Evolutionary conservation across 2,329 filamentous ascomycete species (phyloP).

Genomic region (Epichloe hybrida): DNA sequence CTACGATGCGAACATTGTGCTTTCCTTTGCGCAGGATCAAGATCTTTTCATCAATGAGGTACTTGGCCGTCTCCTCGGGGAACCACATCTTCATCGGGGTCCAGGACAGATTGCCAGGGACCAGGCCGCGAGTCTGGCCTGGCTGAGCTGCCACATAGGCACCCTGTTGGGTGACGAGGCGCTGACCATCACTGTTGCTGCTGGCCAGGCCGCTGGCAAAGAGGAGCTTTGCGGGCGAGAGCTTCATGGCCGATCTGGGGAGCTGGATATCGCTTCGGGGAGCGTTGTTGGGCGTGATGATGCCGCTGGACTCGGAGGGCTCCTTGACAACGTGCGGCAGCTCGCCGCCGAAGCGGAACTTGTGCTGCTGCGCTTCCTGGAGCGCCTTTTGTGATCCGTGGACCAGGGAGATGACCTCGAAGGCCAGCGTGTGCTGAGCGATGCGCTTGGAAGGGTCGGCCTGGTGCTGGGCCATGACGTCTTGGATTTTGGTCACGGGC

Average conservation of each 20-base stretch:
- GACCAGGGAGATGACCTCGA: slow-evolving; percentile 66
- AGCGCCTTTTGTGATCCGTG: slow-evolving; percentile 57
- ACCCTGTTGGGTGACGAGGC: slow-evolving; percentile 39
- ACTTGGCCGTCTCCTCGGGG: slow-evolving; percentile 42
- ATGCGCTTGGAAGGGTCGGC: slow-evolving; percentile 55
- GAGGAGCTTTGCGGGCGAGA: slow-evolving; percentile 45
- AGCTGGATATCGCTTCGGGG: slow-evolving; percentile 43
- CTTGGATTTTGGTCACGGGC: slow-evolving; percentile 52
- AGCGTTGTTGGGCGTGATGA: slow-evolving; percentile 31
- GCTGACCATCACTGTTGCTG: slow-evolving; percentile 44
- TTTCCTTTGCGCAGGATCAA: slow-evolving; percentile 51
- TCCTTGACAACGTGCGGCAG: slow-evolving; percentile 18
- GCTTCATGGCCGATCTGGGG: slow-evolving; percentile 41
- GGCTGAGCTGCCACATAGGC: slow-evolving; percentile 47
- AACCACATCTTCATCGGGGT: slow-evolving; percentile 47
- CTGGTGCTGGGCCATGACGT: slow-evolving; percentile 54
- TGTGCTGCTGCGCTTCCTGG: slow-evolving; percentile 44
- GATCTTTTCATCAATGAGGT: slow-evolving; percentile 44
- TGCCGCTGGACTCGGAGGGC: slow-evolving; percentile 16
- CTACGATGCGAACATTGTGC: slow-evolving; percentile 47
- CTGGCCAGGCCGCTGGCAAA: slow-evolving; percentile 43
- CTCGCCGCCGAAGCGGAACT: slow-evolving; percentile 30
- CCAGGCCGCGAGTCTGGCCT: slow-evolving; percentile 28
- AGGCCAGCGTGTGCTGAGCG: slow-evolving; percentile 74
- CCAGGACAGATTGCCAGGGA: slow-evolving; percentile 42